phyloP scores from a whole-genome alignment of 371 early-diverging fungal genomes.

The Nematocida homosporus region DNA sequence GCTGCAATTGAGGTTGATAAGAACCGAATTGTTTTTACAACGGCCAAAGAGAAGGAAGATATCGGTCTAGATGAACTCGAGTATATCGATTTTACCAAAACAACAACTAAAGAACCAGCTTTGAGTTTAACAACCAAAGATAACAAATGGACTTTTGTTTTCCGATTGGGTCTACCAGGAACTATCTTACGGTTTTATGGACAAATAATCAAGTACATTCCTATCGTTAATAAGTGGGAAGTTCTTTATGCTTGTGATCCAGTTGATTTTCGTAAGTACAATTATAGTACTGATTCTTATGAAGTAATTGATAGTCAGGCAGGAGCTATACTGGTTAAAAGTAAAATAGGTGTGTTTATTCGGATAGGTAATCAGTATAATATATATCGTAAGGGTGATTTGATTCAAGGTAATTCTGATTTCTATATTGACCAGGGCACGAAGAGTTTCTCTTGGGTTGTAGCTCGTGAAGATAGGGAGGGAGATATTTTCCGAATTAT shows the following conservation, averaged over 20 bases:
- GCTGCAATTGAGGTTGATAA: slow-evolving; percentile 21
- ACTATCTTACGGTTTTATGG: slow-evolving; percentile 43
- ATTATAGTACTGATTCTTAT: slow-evolving; percentile 3
- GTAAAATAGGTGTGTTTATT: slow-evolving; percentile 40
- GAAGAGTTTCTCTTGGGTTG: slow-evolving; percentile 67
- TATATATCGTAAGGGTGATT: slow-evolving; percentile 63
- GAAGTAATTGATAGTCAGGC: slow-evolving; percentile 9
- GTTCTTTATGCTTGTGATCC: slow-evolving; percentile 10
- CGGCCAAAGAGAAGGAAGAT: not conserved
- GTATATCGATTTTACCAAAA: slow-evolving; percentile 31
- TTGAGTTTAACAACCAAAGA: not conserved
- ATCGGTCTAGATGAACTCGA: slow-evolving; percentile 26
- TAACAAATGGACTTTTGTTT: slow-evolving; percentile 44
- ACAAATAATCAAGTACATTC: not conserved
- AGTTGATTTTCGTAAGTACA: slow-evolving; percentile 5
- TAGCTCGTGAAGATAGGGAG: slow-evolving; percentile 37
- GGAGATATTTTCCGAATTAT: slow-evolving; percentile 56
- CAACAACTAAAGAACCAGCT: slow-evolving; percentile 33
- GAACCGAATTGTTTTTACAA: not conserved
- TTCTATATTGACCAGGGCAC: slow-evolving; percentile 67
- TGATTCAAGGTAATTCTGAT: slow-evolving; percentile 60
- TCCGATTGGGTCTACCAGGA: slow-evolving; percentile 21
- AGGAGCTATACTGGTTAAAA: slow-evolving; percentile 15
- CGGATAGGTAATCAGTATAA: slow-evolving; percentile 61
- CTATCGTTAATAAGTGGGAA: slow-evolving; percentile 35